Conservation (phyloP, 2,329 filamentous ascomycete species). For the Venturia nashicola region DNA sequence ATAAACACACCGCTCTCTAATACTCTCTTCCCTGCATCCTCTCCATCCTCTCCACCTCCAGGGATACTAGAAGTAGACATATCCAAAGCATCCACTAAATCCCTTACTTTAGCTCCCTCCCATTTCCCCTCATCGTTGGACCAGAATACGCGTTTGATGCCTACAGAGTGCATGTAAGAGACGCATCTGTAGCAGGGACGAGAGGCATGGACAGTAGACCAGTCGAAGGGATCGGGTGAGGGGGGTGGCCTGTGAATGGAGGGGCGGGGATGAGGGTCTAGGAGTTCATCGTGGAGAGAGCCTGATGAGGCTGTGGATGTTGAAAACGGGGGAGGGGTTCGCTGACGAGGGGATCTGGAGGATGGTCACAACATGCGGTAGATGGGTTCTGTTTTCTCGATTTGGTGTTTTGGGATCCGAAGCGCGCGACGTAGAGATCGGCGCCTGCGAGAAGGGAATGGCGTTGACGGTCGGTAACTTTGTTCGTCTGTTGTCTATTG, state of each 20-base stretch:
- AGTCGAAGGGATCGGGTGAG: constrained; percentile 9
- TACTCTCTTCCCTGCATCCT: constrained; percentile 13
- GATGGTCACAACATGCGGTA: background rate
- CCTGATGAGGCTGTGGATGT: constrained; percentile 13
- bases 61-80: constrained; percentile 12
- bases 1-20: constrained; percentile 30
- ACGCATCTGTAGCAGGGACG: constrained; percentile 42
- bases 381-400: background rate
- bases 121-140: constrained; percentile 35
- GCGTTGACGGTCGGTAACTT: constrained; percentile 30
- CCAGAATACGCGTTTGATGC: constrained; percentile 42
- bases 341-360: background rate
- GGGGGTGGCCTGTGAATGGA: constrained; percentile 1
- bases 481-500: constrained; percentile 14
- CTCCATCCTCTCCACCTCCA: constrained; percentile 1
- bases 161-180: constrained; percentile 38
- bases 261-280: background rate
- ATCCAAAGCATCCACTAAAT: constrained; percentile 36
- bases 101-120: constrained; percentile 38
- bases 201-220: constrained; percentile 24
- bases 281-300: constrained; percentile 38
- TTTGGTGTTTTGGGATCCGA: background rate
- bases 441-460: constrained; percentile 35
- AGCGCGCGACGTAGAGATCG: constrained; percentile 34
- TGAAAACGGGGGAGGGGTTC: background rate